phyloP scores from a whole-genome alignment of 768 basidiomycete species.

The Russula dissimulans region DNA sequence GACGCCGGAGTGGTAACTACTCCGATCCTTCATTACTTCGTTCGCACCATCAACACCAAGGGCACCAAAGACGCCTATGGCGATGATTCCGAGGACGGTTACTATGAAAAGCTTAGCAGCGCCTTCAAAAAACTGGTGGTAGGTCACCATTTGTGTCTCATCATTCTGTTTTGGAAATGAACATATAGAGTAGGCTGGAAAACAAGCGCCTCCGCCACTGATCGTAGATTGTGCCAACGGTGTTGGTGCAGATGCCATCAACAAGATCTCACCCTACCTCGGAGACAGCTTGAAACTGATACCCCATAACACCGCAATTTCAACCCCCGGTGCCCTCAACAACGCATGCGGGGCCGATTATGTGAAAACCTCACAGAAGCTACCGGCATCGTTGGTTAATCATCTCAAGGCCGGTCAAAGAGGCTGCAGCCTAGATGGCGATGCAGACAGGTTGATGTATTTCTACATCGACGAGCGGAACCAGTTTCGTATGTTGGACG shows the following conservation, averaged over 20 bases:
- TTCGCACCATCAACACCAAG: conserved; percentile 81
- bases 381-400: conserved; percentile 67
- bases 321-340: conserved; percentile 69
- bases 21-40: conserved; percentile 92
- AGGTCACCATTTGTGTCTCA: conserved; percentile 26
- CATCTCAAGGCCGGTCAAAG: conserved; percentile 63
- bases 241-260: conserved; percentile 73
- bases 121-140: conserved; percentile 88
- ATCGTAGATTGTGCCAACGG: conserved; percentile 99
- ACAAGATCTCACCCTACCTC: conserved; percentile 50
- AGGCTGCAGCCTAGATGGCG: conserved; percentile 92
- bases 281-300: conserved; percentile 51
- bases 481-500: conserved; percentile 87
- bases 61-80: conserved; percentile 73
- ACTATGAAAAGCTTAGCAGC: conserved; percentile 67
- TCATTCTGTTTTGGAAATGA: background rate
- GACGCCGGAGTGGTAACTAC: conserved; percentile 86
- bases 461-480: conserved; percentile 77
- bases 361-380: conserved; percentile 86
- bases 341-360: conserved; percentile 88
- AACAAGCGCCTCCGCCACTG: conserved; percentile 46
- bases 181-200: conserved; percentile 41
- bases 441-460: conserved; percentile 95
- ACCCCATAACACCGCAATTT: conserved; percentile 59
- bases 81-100: conserved; percentile 71